These are phyloP conservation scores for Quercus lobata DNA, from an alignment of 331 rosid species.

Conservation along the genomic window DNA sequence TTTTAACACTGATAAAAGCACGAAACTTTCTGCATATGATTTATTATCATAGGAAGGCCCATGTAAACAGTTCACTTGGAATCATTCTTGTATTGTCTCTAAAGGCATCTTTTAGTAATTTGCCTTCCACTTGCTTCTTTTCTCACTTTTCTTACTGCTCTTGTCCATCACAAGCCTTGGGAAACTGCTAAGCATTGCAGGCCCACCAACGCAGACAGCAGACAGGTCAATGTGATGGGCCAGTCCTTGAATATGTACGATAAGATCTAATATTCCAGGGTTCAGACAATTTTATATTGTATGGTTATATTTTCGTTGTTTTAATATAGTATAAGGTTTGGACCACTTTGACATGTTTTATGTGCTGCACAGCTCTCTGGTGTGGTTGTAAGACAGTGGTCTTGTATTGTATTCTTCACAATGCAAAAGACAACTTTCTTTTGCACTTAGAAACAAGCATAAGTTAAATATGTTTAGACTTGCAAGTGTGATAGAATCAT, in stretches of 20 bases:
- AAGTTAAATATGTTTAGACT: background rate
- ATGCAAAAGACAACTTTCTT: too few species aligned
- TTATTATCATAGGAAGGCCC: background rate
- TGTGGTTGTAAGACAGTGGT: background rate
- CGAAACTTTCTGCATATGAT: background rate
- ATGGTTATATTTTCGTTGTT: background rate
- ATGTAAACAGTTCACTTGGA: background rate
- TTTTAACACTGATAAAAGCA: background rate
- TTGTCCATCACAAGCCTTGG: background rate
- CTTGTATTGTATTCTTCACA: too few species aligned
- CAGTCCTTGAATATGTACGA: background rate
- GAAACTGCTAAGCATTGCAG: background rate
- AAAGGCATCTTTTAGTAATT: background rate
- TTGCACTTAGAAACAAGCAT: background rate
- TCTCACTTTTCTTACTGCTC: background rate
- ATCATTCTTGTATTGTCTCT: background rate
- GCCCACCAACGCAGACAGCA: background rate
- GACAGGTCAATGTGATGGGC: background rate
- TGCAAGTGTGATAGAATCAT: background rate
- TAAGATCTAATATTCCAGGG: background rate
- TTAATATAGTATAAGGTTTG: background rate
- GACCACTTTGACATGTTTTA: background rate
- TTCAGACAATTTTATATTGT: background rate
- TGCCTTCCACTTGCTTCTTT: background rate
- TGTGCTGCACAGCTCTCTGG: background rate